Percentiles rank a stretch among this genome's conserved stretches.
These are phyloP conservation scores for Scedosporium aurantiacum DNA, from an alignment of 2,329 filamentous ascomycete species.

Conservation along the genomic window DNA sequence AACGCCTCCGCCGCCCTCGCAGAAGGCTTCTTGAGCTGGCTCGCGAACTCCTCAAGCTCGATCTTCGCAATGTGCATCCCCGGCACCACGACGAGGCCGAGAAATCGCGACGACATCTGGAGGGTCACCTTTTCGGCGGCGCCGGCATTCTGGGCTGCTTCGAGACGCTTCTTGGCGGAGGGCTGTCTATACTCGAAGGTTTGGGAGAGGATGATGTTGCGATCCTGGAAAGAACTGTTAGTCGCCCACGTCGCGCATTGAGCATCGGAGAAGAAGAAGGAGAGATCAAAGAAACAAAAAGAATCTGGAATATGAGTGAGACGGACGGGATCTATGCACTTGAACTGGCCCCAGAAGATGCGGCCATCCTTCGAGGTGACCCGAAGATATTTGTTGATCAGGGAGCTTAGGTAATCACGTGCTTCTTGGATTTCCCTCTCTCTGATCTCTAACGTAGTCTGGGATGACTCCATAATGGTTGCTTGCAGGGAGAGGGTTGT, in stretches of 20 bases:
- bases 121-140: constrained; percentile 39
- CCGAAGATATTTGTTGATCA: constrained; percentile 70
- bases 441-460: not conserved
- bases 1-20: not conserved
- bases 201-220: constrained; percentile 74
- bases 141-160: constrained; percentile 20
- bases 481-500: not conserved
- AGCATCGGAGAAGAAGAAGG: not conserved
- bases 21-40: constrained; percentile 29
- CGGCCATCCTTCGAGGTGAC: constrained; percentile 73
- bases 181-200: constrained; percentile 86
- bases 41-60: constrained; percentile 68
- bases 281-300: not conserved
- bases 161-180: constrained; percentile 33
- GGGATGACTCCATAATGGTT: not conserved
- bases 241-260: not conserved
- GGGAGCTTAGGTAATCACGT: constrained; percentile 45
- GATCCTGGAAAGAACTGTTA: constrained; percentile 47
- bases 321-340: constrained; percentile 83
- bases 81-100: constrained; percentile 83
- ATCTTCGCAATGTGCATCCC: constrained; percentile 78
- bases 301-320: not conserved
- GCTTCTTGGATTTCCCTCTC: constrained; percentile 41
- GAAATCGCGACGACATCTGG: constrained; percentile 73
- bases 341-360: constrained; percentile 82